phyloP scores from a whole-genome alignment of 2,329 filamentous ascomycete genomes.

The Alternaria gansuensis region DNA sequence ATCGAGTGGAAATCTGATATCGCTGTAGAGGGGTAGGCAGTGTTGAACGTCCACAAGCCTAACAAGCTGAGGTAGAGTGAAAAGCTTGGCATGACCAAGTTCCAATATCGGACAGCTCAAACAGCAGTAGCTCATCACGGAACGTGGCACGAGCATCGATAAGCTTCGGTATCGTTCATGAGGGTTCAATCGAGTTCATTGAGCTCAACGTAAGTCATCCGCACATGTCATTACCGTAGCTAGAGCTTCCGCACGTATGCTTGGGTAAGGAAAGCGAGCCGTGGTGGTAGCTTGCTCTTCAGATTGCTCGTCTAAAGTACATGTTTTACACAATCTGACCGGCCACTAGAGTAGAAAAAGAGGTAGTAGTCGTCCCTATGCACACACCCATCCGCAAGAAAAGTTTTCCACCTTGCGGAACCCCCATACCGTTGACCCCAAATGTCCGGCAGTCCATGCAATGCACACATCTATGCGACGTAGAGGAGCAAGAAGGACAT shows the following conservation, averaged over 20 bases:
- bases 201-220: conserved; percentile 33
- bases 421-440: conserved; percentile 48
- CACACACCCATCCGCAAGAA: conserved; percentile 53
- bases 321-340: conserved; percentile 57
- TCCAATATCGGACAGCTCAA: conserved; percentile 31
- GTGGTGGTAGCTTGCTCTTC: conserved; percentile 54
- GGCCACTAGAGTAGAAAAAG: conserved; percentile 52
- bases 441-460: conserved; percentile 46
- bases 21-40: background rate
- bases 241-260: conserved; percentile 34
- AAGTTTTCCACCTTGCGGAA: conserved; percentile 47
- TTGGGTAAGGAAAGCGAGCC: conserved; percentile 41
- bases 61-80: conserved; percentile 38
- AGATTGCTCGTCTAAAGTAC: conserved; percentile 56
- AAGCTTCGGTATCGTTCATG: conserved; percentile 31
- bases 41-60: conserved; percentile 6
- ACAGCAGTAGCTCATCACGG: conserved; percentile 35
- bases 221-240: conserved; percentile 40
- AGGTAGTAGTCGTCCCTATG: conserved; percentile 52
- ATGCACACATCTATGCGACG: conserved; percentile 53
- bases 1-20: conserved; percentile 19
- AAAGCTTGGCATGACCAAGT: conserved; percentile 48
- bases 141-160: conserved; percentile 23
- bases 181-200: conserved; percentile 42
- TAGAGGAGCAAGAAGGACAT: conserved; percentile 57